Percentiles rank a stretch among this genome's conserved stretches.
Evolutionary conservation across 2,329 filamentous ascomycete genomes (phyloP).

Genomic region (Tolypocladium tropicale): DNA sequence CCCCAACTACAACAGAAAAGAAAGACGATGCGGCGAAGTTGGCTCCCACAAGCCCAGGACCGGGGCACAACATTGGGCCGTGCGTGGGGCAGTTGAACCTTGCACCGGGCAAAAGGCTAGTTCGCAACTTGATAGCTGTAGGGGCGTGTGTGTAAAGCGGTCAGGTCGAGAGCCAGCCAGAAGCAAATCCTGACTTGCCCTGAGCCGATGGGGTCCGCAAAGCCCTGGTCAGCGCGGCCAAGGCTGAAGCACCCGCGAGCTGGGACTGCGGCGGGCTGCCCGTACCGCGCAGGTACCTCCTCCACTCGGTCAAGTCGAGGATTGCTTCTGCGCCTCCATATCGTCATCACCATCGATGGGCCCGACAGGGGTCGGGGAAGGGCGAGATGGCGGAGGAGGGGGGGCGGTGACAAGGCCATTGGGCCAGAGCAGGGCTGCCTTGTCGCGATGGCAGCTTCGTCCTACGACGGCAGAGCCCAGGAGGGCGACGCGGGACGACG

Average conservation of each 20-base stretch:
- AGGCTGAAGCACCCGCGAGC: not conserved
- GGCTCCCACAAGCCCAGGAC: slow-evolving; percentile 6
- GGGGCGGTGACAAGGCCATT: not conserved
- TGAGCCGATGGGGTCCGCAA: not conserved
- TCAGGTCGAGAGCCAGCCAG: not conserved
- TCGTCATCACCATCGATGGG: not conserved
- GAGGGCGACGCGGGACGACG: not conserved
- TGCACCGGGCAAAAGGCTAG: slow-evolving; percentile 1
- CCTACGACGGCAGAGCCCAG: not conserved
- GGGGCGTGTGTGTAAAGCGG: not conserved
- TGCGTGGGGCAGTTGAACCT: slow-evolving; percentile 8
- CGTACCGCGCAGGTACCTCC: not conserved
- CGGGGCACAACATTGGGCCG: slow-evolving; percentile 9
- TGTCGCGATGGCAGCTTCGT: not conserved
- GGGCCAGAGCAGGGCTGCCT: not conserved
- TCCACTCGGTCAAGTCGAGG: not conserved
- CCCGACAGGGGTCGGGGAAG: not conserved
- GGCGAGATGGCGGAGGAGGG: not conserved
- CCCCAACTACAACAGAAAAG: slow-evolving; percentile 3
- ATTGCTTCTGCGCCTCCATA: not conserved
- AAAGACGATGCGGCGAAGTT: slow-evolving; percentile 8
- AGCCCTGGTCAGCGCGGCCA: not conserved
- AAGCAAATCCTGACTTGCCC: not conserved
- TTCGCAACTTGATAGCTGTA: not conserved
- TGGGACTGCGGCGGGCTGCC: not conserved